Evolutionary conservation across 1,139 yeast species (phyloP), one percentile per base, ranked within the genome.

Genomic region (Geotrichum siamense): DNA sequence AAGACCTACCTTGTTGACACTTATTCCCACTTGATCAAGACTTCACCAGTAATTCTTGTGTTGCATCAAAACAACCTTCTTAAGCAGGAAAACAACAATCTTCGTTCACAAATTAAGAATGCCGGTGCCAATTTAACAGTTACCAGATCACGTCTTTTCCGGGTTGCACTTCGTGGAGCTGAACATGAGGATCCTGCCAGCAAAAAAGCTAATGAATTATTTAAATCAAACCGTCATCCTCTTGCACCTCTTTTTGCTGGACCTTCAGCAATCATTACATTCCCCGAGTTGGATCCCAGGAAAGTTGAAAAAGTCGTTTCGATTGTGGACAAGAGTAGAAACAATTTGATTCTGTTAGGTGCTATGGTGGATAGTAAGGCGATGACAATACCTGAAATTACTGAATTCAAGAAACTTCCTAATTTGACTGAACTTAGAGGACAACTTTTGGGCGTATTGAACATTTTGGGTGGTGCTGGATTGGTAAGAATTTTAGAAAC

Each of bases 391-490:
- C 67, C 66, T 1, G 72, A 78, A 44, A 67, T 91, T 44, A 69
- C 76, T 45, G 56, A 68, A 48, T 84, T 85, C 68, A 83, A 85
- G 67, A 75, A 74, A 29, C 72, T 89, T 58, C 94, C 95, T 34
- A 66, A 79, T 3, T 70, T 80, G 60, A 78, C 75, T 38, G 79
- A 79, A 54, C 69, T 89, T 54, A 91, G 85, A 51, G 77, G 83
- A 16, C 86, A 87, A 69, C 74, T 91, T 55, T 81, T 84, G 20
- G 95, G 95, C n/a, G 71, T 86, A 49, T 76, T 89, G 61, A 80
- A 89, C 13, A 68, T 82, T 47, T 72, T 84, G 51, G 85, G 95
- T 49, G 97, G 96, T 58, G 93, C 87, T 36, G 94, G 94, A 2
- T 72, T 89, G 61, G 94, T 84, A 5, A 76, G 76, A 64, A 84